Evolutionary conservation across 306 rosid species (phyloP), one percentile per base, ranked within the genome.

Genomic region (Purshia tridentata): DNA sequence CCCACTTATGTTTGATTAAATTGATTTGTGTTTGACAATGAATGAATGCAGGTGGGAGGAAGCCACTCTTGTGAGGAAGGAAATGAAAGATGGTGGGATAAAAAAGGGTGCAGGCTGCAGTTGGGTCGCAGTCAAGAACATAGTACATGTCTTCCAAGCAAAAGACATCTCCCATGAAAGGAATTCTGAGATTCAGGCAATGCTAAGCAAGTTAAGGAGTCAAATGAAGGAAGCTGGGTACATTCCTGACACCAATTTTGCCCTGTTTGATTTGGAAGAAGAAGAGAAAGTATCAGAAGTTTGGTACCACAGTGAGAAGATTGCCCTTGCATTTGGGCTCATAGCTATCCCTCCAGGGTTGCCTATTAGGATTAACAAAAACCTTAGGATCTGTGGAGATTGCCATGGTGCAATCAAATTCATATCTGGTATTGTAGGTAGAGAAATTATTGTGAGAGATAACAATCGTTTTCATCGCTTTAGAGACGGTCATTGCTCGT

Each of bases 31-130:
- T 41, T 47, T 44, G 54, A 19, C 60, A 52, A 15, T 46, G 52
- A 73, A 65, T 76, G 63, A 53, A 65, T 84, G 80, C 81, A 93
- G 98, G 77, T 91, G 98, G 98, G 97, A 91, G 82, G 96, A 93
- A 80, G 97, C 93, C 75, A 89, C 91, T 16, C 76, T 79, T 65
- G 79, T 91, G 64, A 88, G 97, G 77, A 88, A 84, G 77, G 92
- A 81, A 66, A 91, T 89, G 98, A 87, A 81, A 76, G 92, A 89
- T 64, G 88, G 82, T 6, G 98, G 96, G 52, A 83, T 93, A 7
- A 89, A 88, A 59, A 91, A 91, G 70, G 89, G 88, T 23, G 84
- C 88, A 20, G 97, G 94, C 40, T 88, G 81, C 76, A 91, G 98
- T 80, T 93, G 97, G 98, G 85, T 93, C 57, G 69, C 83, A 1